Percentiles rank a stretch among this genome's conserved stretches.
Evolutionary conservation across 2,329 filamentous ascomycete genomes (phyloP).

Genomic region (Talaromyces albobiverticillius): DNA sequence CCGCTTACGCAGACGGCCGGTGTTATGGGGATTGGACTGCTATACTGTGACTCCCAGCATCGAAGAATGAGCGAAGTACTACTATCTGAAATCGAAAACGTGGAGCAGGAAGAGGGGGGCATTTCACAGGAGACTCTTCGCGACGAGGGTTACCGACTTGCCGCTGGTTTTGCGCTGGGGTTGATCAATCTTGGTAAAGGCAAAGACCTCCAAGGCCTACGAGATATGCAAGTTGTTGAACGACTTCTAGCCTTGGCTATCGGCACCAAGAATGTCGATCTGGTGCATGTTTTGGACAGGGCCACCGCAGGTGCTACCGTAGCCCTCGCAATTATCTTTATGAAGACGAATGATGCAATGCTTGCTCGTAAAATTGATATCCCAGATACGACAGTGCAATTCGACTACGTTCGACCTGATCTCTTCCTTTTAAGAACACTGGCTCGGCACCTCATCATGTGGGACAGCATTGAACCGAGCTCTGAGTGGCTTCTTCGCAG

Average conservation of each 20-base stretch:
- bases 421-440: constrained; percentile 86
- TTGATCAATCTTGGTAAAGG: constrained; percentile 94
- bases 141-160: constrained; percentile 93
- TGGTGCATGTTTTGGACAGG: constrained; percentile 89
- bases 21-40: constrained; percentile 91
- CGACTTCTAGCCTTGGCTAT: constrained; percentile 82
- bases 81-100: constrained; percentile 92
- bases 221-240: constrained; percentile 91
- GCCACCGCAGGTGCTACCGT: constrained; percentile 91
- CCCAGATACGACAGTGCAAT: constrained; percentile 83
- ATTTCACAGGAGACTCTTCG: constrained; percentile 71
- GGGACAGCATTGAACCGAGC: constrained; percentile 74
- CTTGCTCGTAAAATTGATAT: constrained; percentile 91
- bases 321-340: constrained; percentile 86
- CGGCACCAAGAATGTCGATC: constrained; percentile 82
- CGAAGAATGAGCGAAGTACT: constrained; percentile 98
- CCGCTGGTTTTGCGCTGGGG: constrained; percentile 88
- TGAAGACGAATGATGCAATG: constrained; percentile 89
- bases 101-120: constrained; percentile 72
- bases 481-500: constrained; percentile 72
- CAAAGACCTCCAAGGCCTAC: constrained; percentile 78
- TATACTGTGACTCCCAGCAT: constrained; percentile 95
- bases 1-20: constrained; percentile 92
- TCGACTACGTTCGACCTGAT: constrained; percentile 93
- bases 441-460: constrained; percentile 87